Evolutionary conservation across 2,329 filamentous ascomycete genomes (phyloP).

Genomic region (Scytalidium lignicola): DNA sequence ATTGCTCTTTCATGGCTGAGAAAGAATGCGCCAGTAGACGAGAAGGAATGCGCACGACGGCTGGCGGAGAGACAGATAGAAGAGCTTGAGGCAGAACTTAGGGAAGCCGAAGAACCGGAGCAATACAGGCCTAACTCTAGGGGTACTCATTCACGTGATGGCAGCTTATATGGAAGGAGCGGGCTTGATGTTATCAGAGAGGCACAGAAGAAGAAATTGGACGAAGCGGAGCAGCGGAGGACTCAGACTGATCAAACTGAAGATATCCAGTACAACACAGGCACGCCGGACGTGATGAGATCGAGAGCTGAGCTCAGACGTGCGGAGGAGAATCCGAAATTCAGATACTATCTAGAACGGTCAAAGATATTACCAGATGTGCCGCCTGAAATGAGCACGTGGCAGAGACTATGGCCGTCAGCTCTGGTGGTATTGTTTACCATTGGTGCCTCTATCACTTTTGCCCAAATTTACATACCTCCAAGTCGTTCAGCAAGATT

Average conservation of each 20-base stretch:
- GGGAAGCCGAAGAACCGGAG: slow-evolving; percentile 22
- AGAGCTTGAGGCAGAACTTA: slow-evolving; percentile 39
- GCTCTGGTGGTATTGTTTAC: slow-evolving; percentile 42
- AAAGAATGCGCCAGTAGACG: slow-evolving; percentile 49
- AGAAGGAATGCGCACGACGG: slow-evolving; percentile 54
- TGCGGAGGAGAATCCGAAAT: slow-evolving; percentile 20
- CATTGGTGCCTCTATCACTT: slow-evolving; percentile 36
- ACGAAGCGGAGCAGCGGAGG: slow-evolving; percentile 34
- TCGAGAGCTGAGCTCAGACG: slow-evolving; percentile 22
- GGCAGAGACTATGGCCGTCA: slow-evolving; percentile 52
- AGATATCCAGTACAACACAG: slow-evolving; percentile 25
- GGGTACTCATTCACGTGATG: slow-evolving; percentile 2
- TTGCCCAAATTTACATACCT: slow-evolving; percentile 48
- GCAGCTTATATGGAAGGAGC: slow-evolving; percentile 52
- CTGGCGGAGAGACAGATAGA: slow-evolving; percentile 59
- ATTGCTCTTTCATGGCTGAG: slow-evolving; percentile 52
- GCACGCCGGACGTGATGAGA: slow-evolving; percentile 15
- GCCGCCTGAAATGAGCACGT: slow-evolving; percentile 46
- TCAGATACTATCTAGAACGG: slow-evolving; percentile 31
- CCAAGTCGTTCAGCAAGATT: slow-evolving; percentile 44
- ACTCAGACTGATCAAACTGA: slow-evolving; percentile 34
- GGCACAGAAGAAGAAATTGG: slow-evolving; percentile 39
- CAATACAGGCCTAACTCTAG: slow-evolving; percentile 23
- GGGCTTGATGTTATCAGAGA: slow-evolving; percentile 53
- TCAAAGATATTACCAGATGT: slow-evolving; percentile 46